Evolutionary conservation across 352 stramenopile species (phyloP), one percentile per base, ranked within the genome.

Genomic region (Blastocystis sp.): DNA sequence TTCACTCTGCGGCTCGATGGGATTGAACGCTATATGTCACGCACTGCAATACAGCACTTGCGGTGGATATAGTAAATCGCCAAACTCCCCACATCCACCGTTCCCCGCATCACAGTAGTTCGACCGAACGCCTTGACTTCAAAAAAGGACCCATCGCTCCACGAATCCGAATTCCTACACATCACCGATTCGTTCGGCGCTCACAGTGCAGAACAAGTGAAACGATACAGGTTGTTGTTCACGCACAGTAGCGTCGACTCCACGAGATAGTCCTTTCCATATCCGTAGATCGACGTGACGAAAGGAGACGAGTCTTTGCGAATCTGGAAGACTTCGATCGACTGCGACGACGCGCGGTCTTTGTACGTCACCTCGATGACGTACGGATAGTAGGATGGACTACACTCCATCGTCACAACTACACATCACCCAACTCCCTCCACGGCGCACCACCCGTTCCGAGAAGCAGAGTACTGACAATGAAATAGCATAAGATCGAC

Each of bases 251-350:
- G 50, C 24, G 29, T 66, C 39, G 71, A 55, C 37, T 81, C 71
- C 19, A 81, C n/a, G 10, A 35, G 24, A 35, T 65, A 81, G 66
- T 81, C 71, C 51, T 81, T 81, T 81, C 45, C 26, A 63, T 81
- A 81, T 24, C 71, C 71, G 2, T 62, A 81, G 24, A 67, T 67
- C 1, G 71, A 81, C 12, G 71, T 65, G 13, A 81, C 60, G 29
- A 67, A 81, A 3, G 51, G 35, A n/a, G 29, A 67, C 21, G 50
- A 67, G n/a, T 21, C 26, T 35, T 81, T 81, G 26, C 37, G 71
- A 24, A 41, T 39, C 39, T 81, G 35, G 50, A 39, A 81, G 33
- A 81, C 60, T 29, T 81, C 33, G 12, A 81, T 39, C n/a, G 71
- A 67, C 21, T 81, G 71, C 16, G 71, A 62, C 0, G 51, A 26